Evolutionary conservation across 1,139 yeast genomes (phyloP).

Genomic region (Suhomyces taliae): DNA sequence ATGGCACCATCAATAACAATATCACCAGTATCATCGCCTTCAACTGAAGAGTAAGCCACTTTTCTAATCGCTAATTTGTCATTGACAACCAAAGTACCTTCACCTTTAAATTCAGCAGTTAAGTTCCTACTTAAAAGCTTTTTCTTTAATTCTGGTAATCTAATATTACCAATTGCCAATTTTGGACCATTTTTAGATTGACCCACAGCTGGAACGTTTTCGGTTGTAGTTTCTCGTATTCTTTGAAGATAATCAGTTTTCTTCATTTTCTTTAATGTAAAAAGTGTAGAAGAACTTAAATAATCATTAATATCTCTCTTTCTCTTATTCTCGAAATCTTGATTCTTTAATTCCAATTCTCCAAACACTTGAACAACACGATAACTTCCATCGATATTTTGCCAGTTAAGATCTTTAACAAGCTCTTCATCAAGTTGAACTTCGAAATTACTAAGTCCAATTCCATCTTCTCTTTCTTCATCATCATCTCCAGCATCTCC

Average conservation of each 20-base stretch:
- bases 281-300: slow-evolving; percentile 37
- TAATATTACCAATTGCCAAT: slow-evolving; percentile 85
- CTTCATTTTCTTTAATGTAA: slow-evolving; percentile 34
- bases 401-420: slow-evolving; percentile 74
- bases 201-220: slow-evolving; percentile 5
- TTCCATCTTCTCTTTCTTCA: slow-evolving; percentile 16
- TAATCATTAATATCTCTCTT: slow-evolving; percentile 28
- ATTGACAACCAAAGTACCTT: slow-evolving; percentile 87
- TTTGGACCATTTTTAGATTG: slow-evolving; percentile 28
- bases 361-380: slow-evolving; percentile 84
- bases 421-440: slow-evolving; percentile 69
- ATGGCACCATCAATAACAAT: slow-evolving; percentile 82
- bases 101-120: slow-evolving; percentile 87
- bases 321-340: slow-evolving; percentile 15
- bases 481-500: slow-evolving; percentile 33
- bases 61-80: slow-evolving; percentile 75
- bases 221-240: slow-evolving; percentile 10
- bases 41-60: slow-evolving; percentile 46
- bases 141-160: slow-evolving; percentile 76
- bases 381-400: slow-evolving; percentile 75
- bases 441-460: slow-evolving; percentile 63
- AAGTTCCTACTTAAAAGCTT: slow-evolving; percentile 58
- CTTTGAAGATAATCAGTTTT: slow-evolving; percentile 16
- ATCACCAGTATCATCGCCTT: slow-evolving; percentile 66
- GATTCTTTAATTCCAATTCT: slow-evolving; percentile 51